Evolutionary conservation across 228 moss, liverwort and hornwort genomes (phyloP), one percentile per base, ranked within the genome.

Genomic region (Sphagnum fallax): DNA sequence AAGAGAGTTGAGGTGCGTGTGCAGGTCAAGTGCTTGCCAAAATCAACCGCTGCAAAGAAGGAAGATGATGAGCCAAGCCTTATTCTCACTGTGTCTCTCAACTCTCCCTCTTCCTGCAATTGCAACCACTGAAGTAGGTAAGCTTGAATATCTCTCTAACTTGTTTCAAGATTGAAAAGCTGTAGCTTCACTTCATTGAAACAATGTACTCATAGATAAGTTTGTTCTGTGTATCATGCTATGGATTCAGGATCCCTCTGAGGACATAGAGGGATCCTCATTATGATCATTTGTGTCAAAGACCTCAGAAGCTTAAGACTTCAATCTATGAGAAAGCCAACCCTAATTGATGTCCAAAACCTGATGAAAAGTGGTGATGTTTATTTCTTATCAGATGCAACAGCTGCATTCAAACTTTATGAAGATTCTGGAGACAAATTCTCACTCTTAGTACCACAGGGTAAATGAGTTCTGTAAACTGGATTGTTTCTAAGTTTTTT

Each of bases 361-460:
- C 32, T 32, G 32, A 32, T 32, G 32, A 32, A 32, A 32, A 32
- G 32, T 2, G 32, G 2, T 32, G 32, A 32, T 32, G 32, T 32
- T 32, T 32, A 32, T 32, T 32, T 32, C 32, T 32, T 32, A 32
- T 62, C 79, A 91, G 91, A 80, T 6, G 68, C 84, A 70, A 77
- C 74, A 53, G 60, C 77, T 62, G 82, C 76, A 48, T 90, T 76
- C 12, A 82, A 51, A 49, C 64, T 93, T 15, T 97, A 88, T 60
- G 83, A 91, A 75, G 91, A 97, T 70, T 57, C 77, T 68, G 67
- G 71, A 16, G 88, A 97, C 52, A 97, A 97, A 72, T 97, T 69
- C 50, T 68, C 79, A 12, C 52, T 97, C 52, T 81, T 93, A 70
- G 91, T 97, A 72, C 97, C 97, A 58, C 90, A 79, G 86, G 91